Conservation (phyloP, 495 filamentous ascomycete genomes). For the Aspergillus egyptiacus region DNA sequence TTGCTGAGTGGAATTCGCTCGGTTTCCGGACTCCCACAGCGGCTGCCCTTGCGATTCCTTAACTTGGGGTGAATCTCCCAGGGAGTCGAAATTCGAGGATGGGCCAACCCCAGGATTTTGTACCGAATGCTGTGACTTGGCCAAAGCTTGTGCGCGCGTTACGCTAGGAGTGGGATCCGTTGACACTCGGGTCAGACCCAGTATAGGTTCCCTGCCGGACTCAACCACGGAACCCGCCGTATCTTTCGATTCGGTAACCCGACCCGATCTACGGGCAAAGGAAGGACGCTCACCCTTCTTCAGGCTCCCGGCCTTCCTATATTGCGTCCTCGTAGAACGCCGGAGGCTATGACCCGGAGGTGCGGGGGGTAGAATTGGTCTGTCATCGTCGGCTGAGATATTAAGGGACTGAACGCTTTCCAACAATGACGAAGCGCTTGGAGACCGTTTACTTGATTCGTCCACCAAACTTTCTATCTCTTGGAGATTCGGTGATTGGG, state of each 20-base stretch:
- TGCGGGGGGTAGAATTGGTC: constrained; percentile 72
- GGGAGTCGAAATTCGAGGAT: constrained; percentile 26
- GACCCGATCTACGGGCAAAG: constrained; percentile 67
- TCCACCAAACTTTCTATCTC: constrained; percentile 75
- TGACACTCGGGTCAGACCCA: constrained; percentile 61
- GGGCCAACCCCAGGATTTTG: constrained; percentile 17
- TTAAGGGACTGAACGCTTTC: constrained; percentile 42
- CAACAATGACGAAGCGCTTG: constrained; percentile 25
- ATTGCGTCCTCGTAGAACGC: constrained; percentile 87
- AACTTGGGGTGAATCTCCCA: constrained; percentile 25
- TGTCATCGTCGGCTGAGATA: constrained; percentile 60
- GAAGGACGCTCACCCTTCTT: constrained; percentile 70
- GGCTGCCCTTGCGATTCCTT: constrained; percentile 13
- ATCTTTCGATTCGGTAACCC: constrained; percentile 56
- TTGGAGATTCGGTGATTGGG: constrained; percentile 56
- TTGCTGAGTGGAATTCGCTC: constrained; percentile 23
- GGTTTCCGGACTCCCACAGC: constrained; percentile 6
- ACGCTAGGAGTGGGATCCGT: constrained; percentile 63
- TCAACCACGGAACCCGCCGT: constrained; percentile 36
- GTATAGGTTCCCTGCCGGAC: constrained; percentile 42
- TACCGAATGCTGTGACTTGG: constrained; percentile 23
- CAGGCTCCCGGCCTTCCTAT: constrained; percentile 76
- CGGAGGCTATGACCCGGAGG: constrained; percentile 73
- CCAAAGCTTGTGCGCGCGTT: constrained; percentile 20
- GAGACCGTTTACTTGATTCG: constrained; percentile 59